These are phyloP conservation scores for Elsinoe fawcettii DNA, from an alignment of 2,329 filamentous ascomycete species.

Conservation along the genomic window DNA sequence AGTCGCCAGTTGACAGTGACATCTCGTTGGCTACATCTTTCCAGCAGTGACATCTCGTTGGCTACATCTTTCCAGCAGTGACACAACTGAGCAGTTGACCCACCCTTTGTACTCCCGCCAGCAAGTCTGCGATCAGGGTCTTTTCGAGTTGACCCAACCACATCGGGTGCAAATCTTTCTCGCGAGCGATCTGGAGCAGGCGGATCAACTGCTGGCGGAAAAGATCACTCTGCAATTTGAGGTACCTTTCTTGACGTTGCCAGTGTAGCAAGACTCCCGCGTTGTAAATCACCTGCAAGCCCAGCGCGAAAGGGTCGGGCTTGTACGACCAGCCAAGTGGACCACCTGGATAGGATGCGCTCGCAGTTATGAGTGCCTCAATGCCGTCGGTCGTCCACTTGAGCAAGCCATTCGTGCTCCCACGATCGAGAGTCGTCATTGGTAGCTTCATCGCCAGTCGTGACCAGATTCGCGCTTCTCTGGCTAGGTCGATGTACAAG, in stretches of 20 bases:
- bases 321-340: constrained; percentile 66
- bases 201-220: constrained; percentile 26
- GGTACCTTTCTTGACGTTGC: constrained; percentile 17
- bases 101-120: background rate
- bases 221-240: constrained; percentile 20
- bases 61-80: background rate
- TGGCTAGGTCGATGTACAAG: constrained; percentile 76
- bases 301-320: constrained; percentile 58
- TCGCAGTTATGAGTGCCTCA: constrained; percentile 32
- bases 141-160: constrained; percentile 32
- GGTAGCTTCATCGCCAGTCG: constrained; percentile 38
- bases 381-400: constrained; percentile 49
- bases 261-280: constrained; percentile 34
- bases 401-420: constrained; percentile 21
- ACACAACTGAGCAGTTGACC: background rate
- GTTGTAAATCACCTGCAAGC: constrained; percentile 38
- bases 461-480: constrained; percentile 65
- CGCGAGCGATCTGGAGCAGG: constrained; percentile 23
- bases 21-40: background rate
- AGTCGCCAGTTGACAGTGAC: background rate
- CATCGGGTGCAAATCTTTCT: constrained; percentile 29
- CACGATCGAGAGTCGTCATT: constrained; percentile 20
- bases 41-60: background rate
- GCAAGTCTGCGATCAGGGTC: constrained; percentile 22
- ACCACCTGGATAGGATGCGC: constrained; percentile 46